These are phyloP conservation scores for Clonostachys sp. DNA, from an alignment of 2,329 filamentous ascomycete species.

Conservation along the genomic window DNA sequence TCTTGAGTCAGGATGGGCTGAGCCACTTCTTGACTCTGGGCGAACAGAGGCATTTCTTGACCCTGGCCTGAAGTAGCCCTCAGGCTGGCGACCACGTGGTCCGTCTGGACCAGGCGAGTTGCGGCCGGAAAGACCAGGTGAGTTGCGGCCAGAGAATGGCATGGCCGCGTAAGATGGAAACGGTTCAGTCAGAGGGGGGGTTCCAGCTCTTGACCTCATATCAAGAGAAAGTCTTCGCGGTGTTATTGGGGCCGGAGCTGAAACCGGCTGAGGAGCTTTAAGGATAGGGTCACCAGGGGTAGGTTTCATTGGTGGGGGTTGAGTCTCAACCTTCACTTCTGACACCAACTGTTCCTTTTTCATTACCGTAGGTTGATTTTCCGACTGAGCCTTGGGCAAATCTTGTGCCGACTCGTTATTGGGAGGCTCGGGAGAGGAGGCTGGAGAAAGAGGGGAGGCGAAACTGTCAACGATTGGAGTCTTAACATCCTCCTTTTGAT, in stretches of 20 bases:
- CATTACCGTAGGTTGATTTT: slow-evolving; percentile 6
- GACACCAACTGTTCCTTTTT: no score
- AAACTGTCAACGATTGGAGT: slow-evolving; percentile 26
- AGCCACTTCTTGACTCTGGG: slow-evolving; percentile 2
- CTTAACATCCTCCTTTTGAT: slow-evolving; percentile 35
- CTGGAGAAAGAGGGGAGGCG: slow-evolving; percentile 38
- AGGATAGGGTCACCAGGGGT: not conserved
- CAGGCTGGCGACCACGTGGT: not conserved
- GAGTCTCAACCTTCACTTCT: no score
- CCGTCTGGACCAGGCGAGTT: not conserved
- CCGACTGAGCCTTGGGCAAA: slow-evolving; percentile 8
- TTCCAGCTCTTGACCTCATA: no score
- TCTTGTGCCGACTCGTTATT: slow-evolving; percentile 3
- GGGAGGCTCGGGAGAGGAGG: slow-evolving; percentile 33
- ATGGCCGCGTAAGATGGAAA: slow-evolving; percentile 9
- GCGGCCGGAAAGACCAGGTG: not conserved
- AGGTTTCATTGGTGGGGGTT: no score
- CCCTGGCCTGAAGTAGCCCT: not conserved
- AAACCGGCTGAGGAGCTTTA: slow-evolving; percentile 3
- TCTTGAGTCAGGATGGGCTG: slow-evolving; percentile 2
- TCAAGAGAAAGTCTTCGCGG: no score
- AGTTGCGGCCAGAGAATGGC: not conserved
- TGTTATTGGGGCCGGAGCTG: slow-evolving; percentile 6
- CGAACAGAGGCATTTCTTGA: no score
- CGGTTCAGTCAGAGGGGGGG: slow-evolving; percentile 10